Evolutionary conservation across 192 early-diverging fungal genomes (phyloP).

Genomic region (Endogone sp.): DNA sequence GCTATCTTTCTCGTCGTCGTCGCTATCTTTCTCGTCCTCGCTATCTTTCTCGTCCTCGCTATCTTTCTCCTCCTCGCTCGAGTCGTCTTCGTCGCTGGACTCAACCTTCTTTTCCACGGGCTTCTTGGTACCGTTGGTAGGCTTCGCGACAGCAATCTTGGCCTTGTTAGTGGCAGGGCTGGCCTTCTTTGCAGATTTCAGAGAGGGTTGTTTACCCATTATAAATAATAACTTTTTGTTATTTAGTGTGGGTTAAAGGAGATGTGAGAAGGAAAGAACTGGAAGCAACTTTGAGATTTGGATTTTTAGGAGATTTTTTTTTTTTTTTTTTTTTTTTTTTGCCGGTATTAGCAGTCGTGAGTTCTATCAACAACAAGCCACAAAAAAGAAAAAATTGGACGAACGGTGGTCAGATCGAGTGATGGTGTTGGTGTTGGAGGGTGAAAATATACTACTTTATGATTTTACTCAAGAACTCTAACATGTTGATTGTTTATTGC

Average conservation of each 20-base stretch:
- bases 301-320: too few species aligned
- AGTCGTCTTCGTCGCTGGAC: neutral
- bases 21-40: neutral
- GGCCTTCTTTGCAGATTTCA: neutral
- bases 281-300: too few species aligned
- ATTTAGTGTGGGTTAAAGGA: neutral
- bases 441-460: too few species aligned
- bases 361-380: neutral
- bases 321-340: neutral
- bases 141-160: neutral
- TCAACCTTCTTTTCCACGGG: slow-evolving; percentile 1
- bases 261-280: too few species aligned
- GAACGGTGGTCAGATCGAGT: too few species aligned
- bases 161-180: neutral
- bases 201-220: neutral
- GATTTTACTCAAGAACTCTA: too few species aligned
- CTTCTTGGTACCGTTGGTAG: slow-evolving; percentile 18
- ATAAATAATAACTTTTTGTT: neutral
- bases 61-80: neutral
- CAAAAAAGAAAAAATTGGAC: neutral
- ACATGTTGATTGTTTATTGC: too few species aligned
- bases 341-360: neutral
- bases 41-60: neutral
- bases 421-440: too few species aligned
- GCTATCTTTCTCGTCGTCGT: neutral